Evolutionary conservation across 257 asterid species (phyloP).

Genomic region (Ilex asprella): DNA sequence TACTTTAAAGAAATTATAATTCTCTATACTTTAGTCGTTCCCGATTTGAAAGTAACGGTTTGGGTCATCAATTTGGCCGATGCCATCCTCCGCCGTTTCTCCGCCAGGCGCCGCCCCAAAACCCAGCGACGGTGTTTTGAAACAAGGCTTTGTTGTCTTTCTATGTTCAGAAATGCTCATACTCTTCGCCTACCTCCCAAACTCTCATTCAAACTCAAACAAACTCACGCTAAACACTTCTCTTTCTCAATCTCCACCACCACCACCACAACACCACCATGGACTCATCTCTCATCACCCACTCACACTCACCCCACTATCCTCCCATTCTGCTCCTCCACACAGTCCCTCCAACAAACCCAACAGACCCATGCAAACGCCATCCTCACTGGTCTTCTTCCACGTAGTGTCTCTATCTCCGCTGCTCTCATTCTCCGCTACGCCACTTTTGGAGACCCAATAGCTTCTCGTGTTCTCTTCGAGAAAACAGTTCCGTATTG

Average conservation of each 20-base stretch:
- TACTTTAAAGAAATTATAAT: no score
- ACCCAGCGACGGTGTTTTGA: no score
- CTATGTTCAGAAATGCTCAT: constrained; percentile 35
- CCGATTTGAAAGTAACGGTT: no score
- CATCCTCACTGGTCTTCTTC: constrained; percentile 44
- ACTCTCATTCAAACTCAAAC: not conserved
- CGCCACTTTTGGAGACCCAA: constrained; percentile 33
- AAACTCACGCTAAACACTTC: constrained; percentile 1
- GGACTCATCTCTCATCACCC: constrained; percentile 6
- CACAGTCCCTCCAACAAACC: constrained; percentile 38
- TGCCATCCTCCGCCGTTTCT: no score
- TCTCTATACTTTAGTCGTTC: no score
- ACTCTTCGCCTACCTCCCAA: constrained; percentile 15
- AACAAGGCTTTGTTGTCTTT: not conserved
- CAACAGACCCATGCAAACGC: constrained; percentile 56
- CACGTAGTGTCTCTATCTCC: constrained; percentile 49
- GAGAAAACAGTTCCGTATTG: constrained; percentile 30
- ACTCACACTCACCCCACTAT: constrained; percentile 11
- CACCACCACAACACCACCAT: constrained; percentile 8
- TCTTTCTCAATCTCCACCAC: constrained; percentile 5
- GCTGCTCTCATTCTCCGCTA: constrained; percentile 70
- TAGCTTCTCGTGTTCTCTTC: constrained; percentile 27
- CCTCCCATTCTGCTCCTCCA: constrained; percentile 35
- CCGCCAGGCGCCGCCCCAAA: no score
- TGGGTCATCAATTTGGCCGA: no score